Evolutionary conservation across 1,284 basidiomycete species (phyloP).

Genomic region (Singerocomus inundabilis): DNA sequence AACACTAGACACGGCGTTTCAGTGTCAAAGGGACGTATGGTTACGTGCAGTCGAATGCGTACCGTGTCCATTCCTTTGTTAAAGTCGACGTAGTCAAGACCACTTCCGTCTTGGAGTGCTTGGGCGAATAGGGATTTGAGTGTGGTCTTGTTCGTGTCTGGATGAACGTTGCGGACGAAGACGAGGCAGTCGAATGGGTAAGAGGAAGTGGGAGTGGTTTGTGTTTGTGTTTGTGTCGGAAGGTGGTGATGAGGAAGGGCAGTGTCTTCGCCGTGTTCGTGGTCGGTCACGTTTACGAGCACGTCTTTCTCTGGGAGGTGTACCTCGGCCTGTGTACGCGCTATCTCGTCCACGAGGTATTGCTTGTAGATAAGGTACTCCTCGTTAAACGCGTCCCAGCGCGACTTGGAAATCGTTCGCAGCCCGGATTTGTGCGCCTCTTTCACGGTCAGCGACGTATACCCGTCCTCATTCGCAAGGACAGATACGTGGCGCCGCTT

Average conservation of each 20-base stretch:
- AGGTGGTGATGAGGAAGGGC: not conserved
- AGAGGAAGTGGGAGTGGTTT: constrained; percentile 36
- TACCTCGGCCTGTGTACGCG: constrained; percentile 25
- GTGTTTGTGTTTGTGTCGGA: not conserved
- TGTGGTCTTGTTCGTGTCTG: constrained; percentile 74
- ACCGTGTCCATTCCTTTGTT: constrained; percentile 74
- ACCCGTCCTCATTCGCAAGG: not conserved
- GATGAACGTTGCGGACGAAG: constrained; percentile 65
- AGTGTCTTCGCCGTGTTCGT: not conserved
- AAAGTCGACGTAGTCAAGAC: constrained; percentile 74
- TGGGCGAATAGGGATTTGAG: constrained; percentile 56
- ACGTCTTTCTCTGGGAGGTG: not conserved
- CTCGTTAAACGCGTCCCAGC: constrained; percentile 60
- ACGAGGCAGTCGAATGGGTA: constrained; percentile 67
- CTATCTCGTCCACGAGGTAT: constrained; percentile 47
- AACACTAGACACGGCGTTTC: constrained; percentile 54
- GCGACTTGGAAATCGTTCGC: constrained; percentile 51
- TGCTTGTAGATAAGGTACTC: constrained; percentile 64
- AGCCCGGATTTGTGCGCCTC: constrained; percentile 60
- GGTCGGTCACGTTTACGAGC: not conserved
- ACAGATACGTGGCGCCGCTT: constrained; percentile 13
- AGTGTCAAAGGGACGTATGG: constrained; percentile 4
- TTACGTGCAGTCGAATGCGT: constrained; percentile 18
- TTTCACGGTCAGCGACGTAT: constrained; percentile 13
- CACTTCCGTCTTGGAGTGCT: constrained; percentile 34